A percentile compares a stretch with the other conserved stretches of the same genome.
Conservation (phyloP, 495 filamentous ascomycete species). For the Aspergillus sparsus region DNA sequence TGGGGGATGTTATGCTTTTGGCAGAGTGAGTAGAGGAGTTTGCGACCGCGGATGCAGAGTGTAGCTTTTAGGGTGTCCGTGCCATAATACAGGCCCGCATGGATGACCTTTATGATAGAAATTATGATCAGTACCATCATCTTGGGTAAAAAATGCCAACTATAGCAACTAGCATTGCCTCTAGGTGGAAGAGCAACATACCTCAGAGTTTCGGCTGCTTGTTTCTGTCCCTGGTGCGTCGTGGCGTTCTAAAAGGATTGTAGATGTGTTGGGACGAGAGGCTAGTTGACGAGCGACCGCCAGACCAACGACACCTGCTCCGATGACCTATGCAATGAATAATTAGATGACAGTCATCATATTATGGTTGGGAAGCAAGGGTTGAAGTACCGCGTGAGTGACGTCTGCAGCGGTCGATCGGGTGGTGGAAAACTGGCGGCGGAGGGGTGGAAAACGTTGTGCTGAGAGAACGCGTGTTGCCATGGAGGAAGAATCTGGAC, state of each 20-base stretch:
- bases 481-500: slow-evolving; percentile 13
- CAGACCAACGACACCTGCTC: slow-evolving; percentile 87
- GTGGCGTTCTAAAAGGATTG: slow-evolving; percentile 83
- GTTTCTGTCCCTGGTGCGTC: slow-evolving; percentile 82
- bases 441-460: slow-evolving; percentile 23
- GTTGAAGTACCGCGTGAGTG: slow-evolving; percentile 68
- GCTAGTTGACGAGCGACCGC: slow-evolving; percentile 82
- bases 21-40: slow-evolving; percentile 81
- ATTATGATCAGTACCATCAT: not conserved
- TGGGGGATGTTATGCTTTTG: slow-evolving; percentile 63
- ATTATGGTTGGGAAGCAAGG: not conserved
- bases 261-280: slow-evolving; percentile 59
- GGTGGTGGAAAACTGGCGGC: slow-evolving; percentile 47
- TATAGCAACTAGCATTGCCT: not conserved
- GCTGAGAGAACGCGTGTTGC: slow-evolving; percentile 25
- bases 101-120: slow-evolving; percentile 67
- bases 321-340: slow-evolving; percentile 64
- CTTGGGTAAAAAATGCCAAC: not conserved
- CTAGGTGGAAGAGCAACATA: slow-evolving; percentile 23
- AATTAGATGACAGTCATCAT: not conserved
- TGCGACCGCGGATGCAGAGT: slow-evolving; percentile 75
- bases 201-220: slow-evolving; percentile 89
- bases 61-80: slow-evolving; percentile 71
- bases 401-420: slow-evolving; percentile 60
- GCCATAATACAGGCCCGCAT: slow-evolving; percentile 94